Base-by-base conservation (phyloP, 306 rosid genomes). In the Gillenia trifoliata region DNA sequence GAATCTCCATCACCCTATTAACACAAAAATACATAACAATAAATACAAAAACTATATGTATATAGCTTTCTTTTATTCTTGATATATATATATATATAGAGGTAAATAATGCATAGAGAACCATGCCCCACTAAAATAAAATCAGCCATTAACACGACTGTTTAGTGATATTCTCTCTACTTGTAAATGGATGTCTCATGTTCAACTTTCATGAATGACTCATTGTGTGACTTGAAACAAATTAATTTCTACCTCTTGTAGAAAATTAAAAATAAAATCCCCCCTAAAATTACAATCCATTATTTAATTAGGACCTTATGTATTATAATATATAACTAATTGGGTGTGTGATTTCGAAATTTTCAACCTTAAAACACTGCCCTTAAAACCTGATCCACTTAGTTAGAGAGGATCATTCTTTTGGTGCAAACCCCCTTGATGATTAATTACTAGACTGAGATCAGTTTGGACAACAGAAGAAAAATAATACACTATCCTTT, bases 1-100 rank as follows among this genome's bases (percentile, higher is more conserved):
- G 81, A 70, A 78, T 63, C 72, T 57, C 38, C 67, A 38, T 64
- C 68, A 19, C 55, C 54, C 64, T 28, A 64, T 55, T 52, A 38
- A n/a, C 67, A 38, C 16, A 34, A 63, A 63, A 36, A 69, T 77
- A 70, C 65, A 62, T 7, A 54, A 22, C 60, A 57, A 78, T 41
- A 72, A 52, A 66, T 71, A 72, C 77, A 71, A 71, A 71, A 71
- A 59, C 10, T n/a, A n/a, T 54, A 54, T 54, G 25, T n/a, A n/a
- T 54, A 52, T 62, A 64, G 29, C 69, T 49, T 57, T 57, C 54
- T 22, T 52, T 23, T 25, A 4, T 13, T 57, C 33, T 25, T 3
- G 52, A 45, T 5, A 45, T 45, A 36, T 45, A 15, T 15, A 15
- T 45, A 45, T 43, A 15, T 43, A 15, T 15, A 45, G 7, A 45